Evolutionary conservation across 306 rosid species (phyloP), one percentile per base, ranked within the genome.

Genomic region (Astragalus glycyphyllos): DNA sequence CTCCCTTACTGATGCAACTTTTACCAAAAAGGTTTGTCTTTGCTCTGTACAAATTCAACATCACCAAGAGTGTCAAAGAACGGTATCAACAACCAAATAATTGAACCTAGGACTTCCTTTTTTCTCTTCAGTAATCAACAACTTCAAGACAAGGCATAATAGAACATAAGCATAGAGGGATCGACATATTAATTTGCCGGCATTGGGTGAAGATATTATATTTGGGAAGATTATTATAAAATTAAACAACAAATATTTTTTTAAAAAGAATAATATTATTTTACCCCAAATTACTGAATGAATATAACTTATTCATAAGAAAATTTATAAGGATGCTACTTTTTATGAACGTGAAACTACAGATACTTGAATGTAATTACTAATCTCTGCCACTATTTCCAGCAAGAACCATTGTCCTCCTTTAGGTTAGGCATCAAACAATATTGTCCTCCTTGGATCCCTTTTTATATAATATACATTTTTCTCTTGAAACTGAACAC

Each of bases 1-100:
- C 80, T 89, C 95, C 82, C 98, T 89, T 35, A 91, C 75, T 46
- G 98, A 94, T 62, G 98, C 96, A 80, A 91, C 74, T 84, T 94
- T 94, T 17, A 90, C 84, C 88, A 90, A 83, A 76, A 89, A 67
- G 51, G 88, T 51, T 4, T 94, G 87, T 75, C 68, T 87, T 78
- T 84, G 83, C 48, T 94, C 99, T 94, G 93, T 79, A 74, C 58
- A 79, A 70, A 69, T 76, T 77, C 73, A 68, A 77, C 49, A 64
- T n/a, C 15, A n/a, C 38, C 68, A 75, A 72, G 35, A 72, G 35
- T 44, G 68, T 70, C 57, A 78, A 55, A 41, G 56, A 20, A 73
- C 32, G 70, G 59, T 45, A 76, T 71, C 54, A 75, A 20, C 76
- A 74, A 51, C 71, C 8, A 56, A 64, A 58, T 29, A 13, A 63